Conservation (phyloP, 306 rosid genomes). For the Medicago ruthenica region DNA sequence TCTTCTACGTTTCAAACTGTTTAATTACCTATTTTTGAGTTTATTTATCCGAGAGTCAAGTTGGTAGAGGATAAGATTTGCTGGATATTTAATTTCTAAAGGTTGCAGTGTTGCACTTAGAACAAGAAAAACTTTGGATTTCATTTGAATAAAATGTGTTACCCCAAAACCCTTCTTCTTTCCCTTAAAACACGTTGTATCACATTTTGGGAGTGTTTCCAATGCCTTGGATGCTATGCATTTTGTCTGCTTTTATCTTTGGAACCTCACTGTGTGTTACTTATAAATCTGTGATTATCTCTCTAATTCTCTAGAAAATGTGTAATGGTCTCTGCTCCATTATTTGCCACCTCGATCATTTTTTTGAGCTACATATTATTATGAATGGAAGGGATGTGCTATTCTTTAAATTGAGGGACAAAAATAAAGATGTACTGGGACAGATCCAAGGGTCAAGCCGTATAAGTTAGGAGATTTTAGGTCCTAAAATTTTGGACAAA, state of each 20-base stretch:
- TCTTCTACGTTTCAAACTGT: constrained; percentile 9
- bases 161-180: constrained; percentile 41
- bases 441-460: no score
- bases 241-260: constrained; percentile 45
- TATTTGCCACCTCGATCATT: not conserved
- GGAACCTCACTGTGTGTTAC: constrained; percentile 8
- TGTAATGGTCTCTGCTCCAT: constrained; percentile 8
- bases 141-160: constrained; percentile 18
- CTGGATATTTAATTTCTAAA: not conserved
- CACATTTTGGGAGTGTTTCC: constrained; percentile 25
- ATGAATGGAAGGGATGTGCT: not conserved
- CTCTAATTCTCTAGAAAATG: not conserved
- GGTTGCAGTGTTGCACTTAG: constrained; percentile 24
- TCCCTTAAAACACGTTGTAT: constrained; percentile 58
- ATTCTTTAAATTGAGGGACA: not conserved
- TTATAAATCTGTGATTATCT: not conserved
- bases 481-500: no score
- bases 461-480: no score
- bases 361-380: not conserved
- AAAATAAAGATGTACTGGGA: no score
- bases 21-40: not conserved
- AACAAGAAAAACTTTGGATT: constrained; percentile 47
- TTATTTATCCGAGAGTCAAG: constrained; percentile 22
- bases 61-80: constrained; percentile 49
- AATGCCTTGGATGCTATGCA: constrained; percentile 41